Evolutionary conservation across 805 yeast genomes (phyloP), one percentile per base, ranked within the genome.

Genomic region (Ogataea saltuana): DNA sequence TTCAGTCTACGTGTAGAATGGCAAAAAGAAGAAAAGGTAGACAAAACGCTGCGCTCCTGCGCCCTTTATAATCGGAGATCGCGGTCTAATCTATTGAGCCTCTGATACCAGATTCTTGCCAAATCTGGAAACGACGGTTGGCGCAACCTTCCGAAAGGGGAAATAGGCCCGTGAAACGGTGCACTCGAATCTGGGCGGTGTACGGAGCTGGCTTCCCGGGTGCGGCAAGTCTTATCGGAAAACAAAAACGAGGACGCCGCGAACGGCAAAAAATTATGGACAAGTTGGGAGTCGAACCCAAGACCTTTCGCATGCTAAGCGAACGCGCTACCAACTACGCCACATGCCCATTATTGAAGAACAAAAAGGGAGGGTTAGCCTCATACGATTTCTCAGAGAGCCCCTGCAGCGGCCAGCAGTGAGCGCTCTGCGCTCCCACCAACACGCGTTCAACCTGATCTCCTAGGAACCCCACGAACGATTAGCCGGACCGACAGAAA

Each of bases 291-390:
- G 73, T 78, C 80, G 84, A 78, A 77, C 83, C 83, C 78, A 78
- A 77, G 84, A 79, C 85, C 84, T 79, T 77, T 77, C 81, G 77
- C 84, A 78, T 78, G 83, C 83, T 77, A 79, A 78, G 84, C 78
- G 80, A 76, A 76, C 83, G 83, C 83, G 83, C 83, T 78, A 78
- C 83, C 83, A 76, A 79, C 83, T 78, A 75, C 84, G 83, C 83
- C 83, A 78, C 83, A 79, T 81, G 83, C 85, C 84, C 84, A 15
- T 18, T 22, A 18, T 18, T 34, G 38, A 13, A 25, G 12, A 10
- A 6, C 6, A 25, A 10, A 25, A 6, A 13, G 28, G 6, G 28
- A 4, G 6, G 12, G 28, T 25, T 25, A 13, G 12, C 4, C n/a
- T 11, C n/a, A n/a, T n/a, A n/a, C n/a, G n/a, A n/a, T n/a, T n/a